Evolutionary conservation across 768 basidiomycete species (phyloP).

Genomic region (Mycena albidolilacea): DNA sequence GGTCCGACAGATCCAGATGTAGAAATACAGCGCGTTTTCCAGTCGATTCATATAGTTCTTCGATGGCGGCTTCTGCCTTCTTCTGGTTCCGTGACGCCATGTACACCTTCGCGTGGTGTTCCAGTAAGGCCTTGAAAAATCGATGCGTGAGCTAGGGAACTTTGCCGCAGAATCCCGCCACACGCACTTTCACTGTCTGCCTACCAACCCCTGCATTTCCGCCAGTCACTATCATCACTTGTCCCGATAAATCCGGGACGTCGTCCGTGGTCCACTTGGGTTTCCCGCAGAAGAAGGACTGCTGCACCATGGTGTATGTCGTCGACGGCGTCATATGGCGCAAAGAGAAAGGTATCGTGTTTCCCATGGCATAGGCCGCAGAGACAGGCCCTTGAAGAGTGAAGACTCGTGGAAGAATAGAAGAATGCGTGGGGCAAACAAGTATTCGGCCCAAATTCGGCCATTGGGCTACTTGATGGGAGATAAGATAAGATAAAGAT

Average conservation of each 20-base stretch:
- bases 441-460: too few species aligned
- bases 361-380: conserved; percentile 19
- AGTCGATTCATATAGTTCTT: conserved; percentile 51
- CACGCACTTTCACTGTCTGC: conserved; percentile 37
- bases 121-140: conserved; percentile 45
- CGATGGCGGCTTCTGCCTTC: conserved; percentile 51
- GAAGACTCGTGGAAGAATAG: too few species aligned
- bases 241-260: conserved; percentile 40
- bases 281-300: conserved; percentile 36
- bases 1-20: conserved; percentile 53
- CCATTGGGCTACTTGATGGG: too few species aligned
- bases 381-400: too few species aligned
- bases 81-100: conserved; percentile 50
- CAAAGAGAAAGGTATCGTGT: conserved; percentile 26
- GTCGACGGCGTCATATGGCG: conserved; percentile 29
- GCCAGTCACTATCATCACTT: conserved; percentile 42
- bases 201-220: conserved; percentile 39
- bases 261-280: conserved; percentile 35
- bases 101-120: conserved; percentile 57
- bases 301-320: conserved; percentile 17
- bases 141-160: background rate
- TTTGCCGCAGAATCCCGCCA: background rate
- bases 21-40: conserved; percentile 53
- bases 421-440: too few species aligned
- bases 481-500: too few species aligned